Evolutionary conservation across 1,139 yeast species (phyloP).

Genomic region (Kurtzmaniella quercitrusa): DNA sequence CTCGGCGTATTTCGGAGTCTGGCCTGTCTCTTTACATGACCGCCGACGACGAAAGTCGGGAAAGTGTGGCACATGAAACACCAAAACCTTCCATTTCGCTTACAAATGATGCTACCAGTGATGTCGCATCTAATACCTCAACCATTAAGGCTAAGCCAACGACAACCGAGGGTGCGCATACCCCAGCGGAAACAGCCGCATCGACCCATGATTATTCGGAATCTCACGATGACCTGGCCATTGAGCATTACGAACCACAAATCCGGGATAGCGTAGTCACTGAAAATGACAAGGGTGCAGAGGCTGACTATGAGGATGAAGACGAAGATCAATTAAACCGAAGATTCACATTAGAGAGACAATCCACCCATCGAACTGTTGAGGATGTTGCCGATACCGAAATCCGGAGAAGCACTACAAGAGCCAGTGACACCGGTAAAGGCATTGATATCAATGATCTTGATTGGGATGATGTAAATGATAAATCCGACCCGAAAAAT

Average conservation of each 20-base stretch:
- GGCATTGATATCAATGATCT: constrained; percentile 35
- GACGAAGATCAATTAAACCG: constrained; percentile 19
- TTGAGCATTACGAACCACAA: not conserved
- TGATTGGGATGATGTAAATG: constrained; percentile 61
- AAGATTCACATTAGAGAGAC: constrained; percentile 16
- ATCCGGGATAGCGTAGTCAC: not conserved
- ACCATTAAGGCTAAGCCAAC: not conserved
- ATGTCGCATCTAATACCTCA: not conserved
- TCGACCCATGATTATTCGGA: not conserved
- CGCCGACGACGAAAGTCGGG: constrained; percentile 23
- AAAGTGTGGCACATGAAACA: not conserved
- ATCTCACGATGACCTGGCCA: not conserved
- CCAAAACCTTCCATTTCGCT: not conserved
- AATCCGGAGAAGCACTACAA: constrained; percentile 3
- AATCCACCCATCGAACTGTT: constrained; percentile 15
- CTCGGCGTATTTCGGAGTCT: constrained; percentile 8
- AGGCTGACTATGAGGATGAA: not conserved
- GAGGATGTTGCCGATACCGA: constrained; percentile 12
- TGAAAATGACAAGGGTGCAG: not conserved
- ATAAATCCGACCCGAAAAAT: constrained; percentile 59
- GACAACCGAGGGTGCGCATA: too few species aligned
- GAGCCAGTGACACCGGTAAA: not conserved
- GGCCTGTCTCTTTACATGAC: constrained; percentile 29
- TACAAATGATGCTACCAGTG: not conserved
- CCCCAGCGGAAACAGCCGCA: too few species aligned